Evolutionary conservation across 2,329 filamentous ascomycete genomes (phyloP), one percentile per base, ranked within the genome.

Genomic region (Xylariaceae sp.): DNA sequence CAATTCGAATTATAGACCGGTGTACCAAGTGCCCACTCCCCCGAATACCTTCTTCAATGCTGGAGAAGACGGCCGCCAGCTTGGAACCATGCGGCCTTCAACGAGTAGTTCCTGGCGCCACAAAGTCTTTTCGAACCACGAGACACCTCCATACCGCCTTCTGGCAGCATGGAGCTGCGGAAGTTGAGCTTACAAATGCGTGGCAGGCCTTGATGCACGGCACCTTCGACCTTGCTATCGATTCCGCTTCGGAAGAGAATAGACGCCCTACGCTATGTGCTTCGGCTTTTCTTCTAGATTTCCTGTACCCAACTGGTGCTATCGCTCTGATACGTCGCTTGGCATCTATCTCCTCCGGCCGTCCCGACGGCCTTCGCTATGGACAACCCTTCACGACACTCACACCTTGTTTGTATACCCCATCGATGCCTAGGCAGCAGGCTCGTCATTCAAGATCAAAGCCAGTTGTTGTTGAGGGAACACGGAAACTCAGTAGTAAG

Each of bases 1-100:
- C 14, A 20, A 40, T 47, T 43, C 54, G 43, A 54, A 40, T 48
- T 26, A 20, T 53, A 21, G 21, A 48, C 32, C n/a, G 32, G 43
- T 48, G 26, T 50, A 40, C 52, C 41, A 56, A 53, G 50, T 50
- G 50, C 32, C 19, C 52, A 29, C 46, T 43, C 37, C 42, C 48
- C 52, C 20, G 23, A 29, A 55, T 49, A 48, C 45, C 48, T 46
- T 59, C 60, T 63, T 75, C 74, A 71, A 83, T 85, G 81, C 79
- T 85, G 66, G 82, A 85, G 76, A 79, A 81, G 77, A 82, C 81
- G 54, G 80, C 81, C 41, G 77, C 78, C 59, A 77, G 75, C 70
- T 72, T 85, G 71, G 82, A 85, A 77, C 77, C 81, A 71, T 79
- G 80, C 74, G 76, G 75, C 63, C 74, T 84, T 69, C 79, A 80